phyloP scores from a whole-genome alignment of 2,329 filamentous ascomycete species.

The Gyromitra esculenta region DNA sequence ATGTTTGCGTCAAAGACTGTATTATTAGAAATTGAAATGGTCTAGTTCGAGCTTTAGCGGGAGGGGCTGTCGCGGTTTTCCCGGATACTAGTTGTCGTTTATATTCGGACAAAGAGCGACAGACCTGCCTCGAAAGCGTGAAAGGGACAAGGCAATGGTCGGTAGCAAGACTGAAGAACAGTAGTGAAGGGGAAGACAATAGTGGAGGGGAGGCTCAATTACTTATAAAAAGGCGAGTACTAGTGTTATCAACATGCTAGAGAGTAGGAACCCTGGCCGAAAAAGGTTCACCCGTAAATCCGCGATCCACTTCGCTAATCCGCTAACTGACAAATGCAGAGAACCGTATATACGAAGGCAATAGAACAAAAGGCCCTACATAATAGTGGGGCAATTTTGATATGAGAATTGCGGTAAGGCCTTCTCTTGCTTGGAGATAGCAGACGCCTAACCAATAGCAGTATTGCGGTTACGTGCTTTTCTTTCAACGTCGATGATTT shows the following conservation, averaged over 20 bases:
- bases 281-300: slow-evolving; percentile 5
- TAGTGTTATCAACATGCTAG: slow-evolving; percentile 1
- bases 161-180: not conserved
- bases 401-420: slow-evolving; percentile 18
- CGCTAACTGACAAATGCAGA: slow-evolving; percentile 35
- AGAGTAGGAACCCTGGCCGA: not conserved
- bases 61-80: too few relatives aligned
- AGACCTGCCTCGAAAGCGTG: too few relatives aligned
- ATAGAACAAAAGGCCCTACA: slow-evolving; percentile 31
- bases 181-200: not conserved
- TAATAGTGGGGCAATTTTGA: slow-evolving; percentile 18
- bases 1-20: not conserved
- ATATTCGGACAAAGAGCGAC: too few relatives aligned
- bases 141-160: too few relatives aligned
- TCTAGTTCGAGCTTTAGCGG: too few relatives aligned
- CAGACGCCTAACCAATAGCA: slow-evolving; percentile 5
- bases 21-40: not conserved
- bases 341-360: slow-evolving; percentile 23
- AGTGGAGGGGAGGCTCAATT: slow-evolving; percentile 3
- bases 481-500: slow-evolving; percentile 17
- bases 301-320: slow-evolving; percentile 23
- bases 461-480: not conserved
- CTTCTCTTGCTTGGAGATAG: slow-evolving; percentile 17
- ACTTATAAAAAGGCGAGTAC: slow-evolving; percentile 21
- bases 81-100: not conserved